phyloP scores from a whole-genome alignment of 306 rosid genomes.

The Clitoria ternatea region DNA sequence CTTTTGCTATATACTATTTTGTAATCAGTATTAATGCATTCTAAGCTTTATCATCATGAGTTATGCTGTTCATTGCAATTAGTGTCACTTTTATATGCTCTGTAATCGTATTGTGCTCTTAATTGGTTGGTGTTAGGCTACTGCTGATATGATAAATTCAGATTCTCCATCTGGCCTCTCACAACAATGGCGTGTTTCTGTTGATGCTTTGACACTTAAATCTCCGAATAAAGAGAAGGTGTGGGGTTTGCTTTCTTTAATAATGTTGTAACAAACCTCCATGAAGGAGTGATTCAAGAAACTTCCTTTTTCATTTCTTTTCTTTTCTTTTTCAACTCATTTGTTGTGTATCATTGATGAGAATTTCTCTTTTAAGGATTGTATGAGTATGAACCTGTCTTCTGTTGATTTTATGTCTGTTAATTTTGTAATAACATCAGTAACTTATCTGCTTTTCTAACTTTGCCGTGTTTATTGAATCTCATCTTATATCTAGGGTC shows the following conservation, averaged over 20 bases:
- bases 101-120: not conserved
- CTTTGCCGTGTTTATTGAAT: too few species aligned
- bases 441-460: too few species aligned
- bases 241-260: not conserved
- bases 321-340: not conserved
- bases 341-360: not conserved
- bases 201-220: not conserved
- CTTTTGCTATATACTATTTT: too few species aligned
- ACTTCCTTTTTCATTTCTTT: not conserved
- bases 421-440: not conserved
- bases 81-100: too few species aligned
- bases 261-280: not conserved
- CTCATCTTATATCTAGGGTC: too few species aligned
- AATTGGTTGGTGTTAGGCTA: not conserved
- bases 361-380: not conserved
- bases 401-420: not conserved
- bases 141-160: not conserved
- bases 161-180: not conserved
- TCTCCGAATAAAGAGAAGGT: not conserved
- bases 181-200: not conserved
- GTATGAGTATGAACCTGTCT: not conserved
- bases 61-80: too few species aligned
- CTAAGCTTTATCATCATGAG: too few species aligned
- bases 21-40: too few species aligned
- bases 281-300: not conserved